phyloP scores from a whole-genome alignment of 2,329 filamentous ascomycete species.

The Aspergillus novofumigatus region DNA sequence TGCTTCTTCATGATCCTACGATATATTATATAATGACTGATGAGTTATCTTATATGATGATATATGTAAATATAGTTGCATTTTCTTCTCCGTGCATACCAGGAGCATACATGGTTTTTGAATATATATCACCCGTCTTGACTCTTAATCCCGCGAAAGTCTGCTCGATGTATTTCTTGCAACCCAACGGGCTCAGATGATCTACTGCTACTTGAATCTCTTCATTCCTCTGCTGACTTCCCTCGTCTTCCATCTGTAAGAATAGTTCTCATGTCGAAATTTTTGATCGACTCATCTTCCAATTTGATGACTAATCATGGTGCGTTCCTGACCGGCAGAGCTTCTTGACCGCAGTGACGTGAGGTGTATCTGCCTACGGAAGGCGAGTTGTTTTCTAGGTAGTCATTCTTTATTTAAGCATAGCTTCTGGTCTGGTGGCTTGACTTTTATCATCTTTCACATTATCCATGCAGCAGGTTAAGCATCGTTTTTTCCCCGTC shows the following conservation, averaged over 20 bases:
- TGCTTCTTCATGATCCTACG: neutral
- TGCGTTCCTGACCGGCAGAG: slow-evolving; percentile 7
- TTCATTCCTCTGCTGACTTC: neutral
- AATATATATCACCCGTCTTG: neutral
- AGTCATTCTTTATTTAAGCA: neutral
- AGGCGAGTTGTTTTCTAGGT: neutral
- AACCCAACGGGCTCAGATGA: neutral
- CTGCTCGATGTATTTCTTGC: neutral
- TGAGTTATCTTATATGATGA: neutral
- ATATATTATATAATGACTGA: neutral
- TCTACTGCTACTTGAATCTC: neutral
- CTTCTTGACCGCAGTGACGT: slow-evolving; percentile 16
- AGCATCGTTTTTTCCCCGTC: neutral
- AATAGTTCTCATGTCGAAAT: neutral
- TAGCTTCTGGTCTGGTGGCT: neutral
- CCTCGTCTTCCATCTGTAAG: neutral
- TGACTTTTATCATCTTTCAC: neutral
- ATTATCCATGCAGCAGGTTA: neutral
- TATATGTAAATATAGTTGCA: neutral
- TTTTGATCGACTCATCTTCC: neutral
- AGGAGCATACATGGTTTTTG: neutral
- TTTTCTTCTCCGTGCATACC: neutral
- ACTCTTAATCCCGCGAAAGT: neutral
- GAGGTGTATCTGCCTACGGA: slow-evolving; percentile 11
- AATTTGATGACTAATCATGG: slow-evolving; percentile 15